Evolutionary conservation across 2,329 filamentous ascomycete species (phyloP).

Genomic region (Colletotrichum sublineola): DNA sequence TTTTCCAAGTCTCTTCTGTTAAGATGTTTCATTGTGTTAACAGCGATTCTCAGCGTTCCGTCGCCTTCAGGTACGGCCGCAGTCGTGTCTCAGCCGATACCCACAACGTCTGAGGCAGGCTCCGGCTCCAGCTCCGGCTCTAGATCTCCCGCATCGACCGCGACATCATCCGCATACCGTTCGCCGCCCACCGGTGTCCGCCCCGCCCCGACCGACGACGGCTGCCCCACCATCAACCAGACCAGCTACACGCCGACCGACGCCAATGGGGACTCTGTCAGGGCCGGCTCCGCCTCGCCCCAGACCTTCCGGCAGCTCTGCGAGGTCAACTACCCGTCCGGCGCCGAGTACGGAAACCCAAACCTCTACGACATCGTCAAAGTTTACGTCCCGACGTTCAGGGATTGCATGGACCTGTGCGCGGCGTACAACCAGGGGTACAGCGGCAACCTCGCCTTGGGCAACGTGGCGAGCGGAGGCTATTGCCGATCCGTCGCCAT

Average conservation of each 20-base stretch:
- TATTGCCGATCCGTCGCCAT: constrained; percentile 42
- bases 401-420: constrained; percentile 44
- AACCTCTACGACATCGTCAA: constrained; percentile 43
- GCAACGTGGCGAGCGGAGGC: constrained; percentile 18
- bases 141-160: neutral
- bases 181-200: constrained; percentile 7
- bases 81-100: neutral
- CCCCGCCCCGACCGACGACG: constrained; percentile 42
- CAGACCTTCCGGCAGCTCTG: constrained; percentile 42
- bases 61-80: constrained; percentile 4
- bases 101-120: constrained; percentile 1
- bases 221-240: constrained; percentile 42
- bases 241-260: constrained; percentile 41
- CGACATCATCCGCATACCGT: neutral
- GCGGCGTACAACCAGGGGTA: constrained; percentile 40
- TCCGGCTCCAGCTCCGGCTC: neutral
- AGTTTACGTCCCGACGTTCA: constrained; percentile 43
- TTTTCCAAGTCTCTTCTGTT: neutral
- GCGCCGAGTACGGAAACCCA: constrained; percentile 40
- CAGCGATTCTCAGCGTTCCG: neutral
- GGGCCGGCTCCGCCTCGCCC: neutral
- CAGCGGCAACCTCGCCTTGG: constrained; percentile 16
- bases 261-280: constrained; percentile 19
- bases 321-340: constrained; percentile 42
- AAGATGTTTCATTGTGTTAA: no score